Base-by-base conservation (phyloP, 495 filamentous ascomycete species). In the Hyaloscypha variabilis region DNA sequence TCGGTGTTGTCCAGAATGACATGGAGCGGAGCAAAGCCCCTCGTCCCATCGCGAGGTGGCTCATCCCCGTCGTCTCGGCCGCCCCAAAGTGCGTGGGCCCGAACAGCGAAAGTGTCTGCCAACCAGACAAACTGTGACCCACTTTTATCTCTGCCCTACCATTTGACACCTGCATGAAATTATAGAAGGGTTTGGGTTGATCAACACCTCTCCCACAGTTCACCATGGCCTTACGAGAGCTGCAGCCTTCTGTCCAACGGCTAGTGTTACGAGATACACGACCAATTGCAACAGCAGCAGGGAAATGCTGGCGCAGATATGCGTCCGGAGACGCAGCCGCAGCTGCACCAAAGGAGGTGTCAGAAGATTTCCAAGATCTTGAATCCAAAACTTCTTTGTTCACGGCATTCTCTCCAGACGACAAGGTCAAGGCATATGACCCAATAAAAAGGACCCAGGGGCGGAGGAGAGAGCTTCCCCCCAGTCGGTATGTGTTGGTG, bases 401-500 rank as follows among this genome's bases (percentile, higher is more conserved):
- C n/a, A 65, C 69, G 8, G 68, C 71, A 17, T 62, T 62, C 1
- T 72, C 75, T 17, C 73, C 76, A 21, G 67, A 74, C 63, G 74
- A 78, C 11, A 64, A 74, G 5, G 67, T 79, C 53, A 69, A 77
- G 60, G 77, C 78, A 62, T 92, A 81, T 67, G 81, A 91, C 68
- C 89, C 89, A 0, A 73, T 86, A 60, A 80, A 79, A 66, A 78
- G 74, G 69, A 80, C 80, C 42, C 80, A 77, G 67, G 73, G 71
- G 50, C 79, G 86, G 60, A 83, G 78, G 68, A 79, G 66, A n/a
- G 78, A 86, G 72, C 78, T 92, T 17, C 88, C 89, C 55, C 81
- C 83, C 30, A 88, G 86, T 84, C 86, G 90, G 90, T 92, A 82
- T 39, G 77, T 50, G 31, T 29, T 58, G 28, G 3, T 34, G 13